Evolutionary conservation across 768 basidiomycete genomes (phyloP).

Genomic region (Xerocomellus chrysenteron): DNA sequence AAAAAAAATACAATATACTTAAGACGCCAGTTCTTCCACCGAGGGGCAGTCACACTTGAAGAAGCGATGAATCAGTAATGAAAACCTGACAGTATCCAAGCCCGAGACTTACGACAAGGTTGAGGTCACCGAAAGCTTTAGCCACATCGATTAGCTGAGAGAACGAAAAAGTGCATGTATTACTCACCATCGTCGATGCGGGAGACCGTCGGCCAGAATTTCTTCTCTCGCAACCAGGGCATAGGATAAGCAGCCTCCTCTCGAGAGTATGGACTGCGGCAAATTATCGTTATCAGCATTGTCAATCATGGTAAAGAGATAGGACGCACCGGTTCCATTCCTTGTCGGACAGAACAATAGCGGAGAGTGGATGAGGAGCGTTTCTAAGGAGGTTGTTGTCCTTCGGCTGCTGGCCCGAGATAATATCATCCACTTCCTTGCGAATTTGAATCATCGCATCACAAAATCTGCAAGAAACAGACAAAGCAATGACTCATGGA

Average conservation of each 20-base stretch:
- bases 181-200: conserved; percentile 88
- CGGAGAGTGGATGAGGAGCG: conserved; percentile 86
- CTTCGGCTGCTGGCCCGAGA: conserved; percentile 81
- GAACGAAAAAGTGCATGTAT: not conserved
- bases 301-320: not conserved
- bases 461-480: conserved; percentile 66
- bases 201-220: conserved; percentile 96
- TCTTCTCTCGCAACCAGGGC: conserved; percentile 78
- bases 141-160: conserved; percentile 6
- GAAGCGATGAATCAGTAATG: conserved; percentile 6
- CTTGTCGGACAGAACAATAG: conserved; percentile 66
- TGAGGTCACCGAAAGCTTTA: conserved; percentile 88
- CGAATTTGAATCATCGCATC: conserved; percentile 98
- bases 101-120: conserved; percentile 70
- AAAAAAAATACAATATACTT: conserved; percentile 10
- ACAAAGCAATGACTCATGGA: not conserved
- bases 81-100: conserved; percentile 1
- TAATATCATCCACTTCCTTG: conserved; percentile 84
- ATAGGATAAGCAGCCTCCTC: conserved; percentile 90
- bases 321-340: conserved; percentile 80
- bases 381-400: conserved; percentile 93
- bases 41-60: conserved; percentile 81
- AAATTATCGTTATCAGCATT: conserved; percentile 3
- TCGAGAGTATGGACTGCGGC: conserved; percentile 80
- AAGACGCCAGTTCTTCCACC: conserved; percentile 68